A percentile compares a stretch with the other conserved stretches of the same genome.
These are phyloP conservation scores for Chrysanthemum lavandulifolium DNA, from an alignment of 129 eudicot genomes.

Conservation along the genomic window DNA sequence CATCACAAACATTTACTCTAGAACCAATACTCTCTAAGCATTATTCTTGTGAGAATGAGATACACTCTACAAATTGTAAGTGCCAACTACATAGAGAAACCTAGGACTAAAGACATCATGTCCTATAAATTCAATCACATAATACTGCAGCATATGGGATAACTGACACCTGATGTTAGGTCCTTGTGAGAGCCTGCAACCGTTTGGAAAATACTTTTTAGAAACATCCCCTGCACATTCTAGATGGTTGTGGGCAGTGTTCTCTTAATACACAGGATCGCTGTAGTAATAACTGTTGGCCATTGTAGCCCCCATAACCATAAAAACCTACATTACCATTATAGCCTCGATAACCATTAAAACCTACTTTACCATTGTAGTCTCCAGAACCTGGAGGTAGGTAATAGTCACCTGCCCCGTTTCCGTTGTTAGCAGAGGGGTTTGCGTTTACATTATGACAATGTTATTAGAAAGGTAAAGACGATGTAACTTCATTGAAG, in stretches of 20 bases:
- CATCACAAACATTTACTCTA: not conserved
- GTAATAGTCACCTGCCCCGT: slow-evolving; percentile 4
- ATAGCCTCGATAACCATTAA: slow-evolving; percentile 15
- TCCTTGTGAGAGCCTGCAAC: not conserved
- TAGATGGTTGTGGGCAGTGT: slow-evolving; percentile 12
- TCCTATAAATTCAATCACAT: slow-evolving; percentile 8
- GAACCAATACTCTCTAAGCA: not conserved
- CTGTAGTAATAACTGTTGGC: not conserved
- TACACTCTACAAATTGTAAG: not conserved
- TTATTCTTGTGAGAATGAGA: not conserved
- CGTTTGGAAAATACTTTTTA: not conserved
- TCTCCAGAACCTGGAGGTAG: slow-evolving; percentile 23
- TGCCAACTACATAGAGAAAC: slow-evolving; percentile 17
- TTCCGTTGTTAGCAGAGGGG: not conserved
- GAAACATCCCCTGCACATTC: slow-evolving; percentile 23
- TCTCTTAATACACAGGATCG: not conserved
- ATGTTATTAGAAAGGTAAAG: slow-evolving; percentile 29
- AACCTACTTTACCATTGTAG: slow-evolving; percentile 6
- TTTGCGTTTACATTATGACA: too few relatives aligned
- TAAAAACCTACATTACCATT: not conserved
- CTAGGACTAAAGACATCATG: not conserved
- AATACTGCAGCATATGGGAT: slow-evolving; percentile 16
- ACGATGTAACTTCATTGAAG: too few relatives aligned
- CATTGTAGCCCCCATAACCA: slow-evolving; percentile 20
- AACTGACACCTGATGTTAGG: not conserved